Evolutionary conservation across 2,329 filamentous ascomycete species (phyloP).

Genomic region (Aspergillus sclerotialis): DNA sequence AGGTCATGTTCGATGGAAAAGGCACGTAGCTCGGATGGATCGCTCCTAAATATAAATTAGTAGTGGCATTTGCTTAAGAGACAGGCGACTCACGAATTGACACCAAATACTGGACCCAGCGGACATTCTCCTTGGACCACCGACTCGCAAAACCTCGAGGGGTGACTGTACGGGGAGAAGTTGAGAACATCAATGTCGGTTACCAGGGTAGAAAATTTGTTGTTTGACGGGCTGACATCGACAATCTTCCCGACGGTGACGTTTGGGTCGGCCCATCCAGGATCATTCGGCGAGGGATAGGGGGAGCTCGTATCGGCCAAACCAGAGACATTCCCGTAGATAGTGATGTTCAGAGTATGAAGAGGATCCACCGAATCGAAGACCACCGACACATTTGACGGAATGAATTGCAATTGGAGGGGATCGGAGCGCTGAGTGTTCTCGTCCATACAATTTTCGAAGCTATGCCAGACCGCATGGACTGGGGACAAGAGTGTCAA

Average conservation of each 20-base stretch:
- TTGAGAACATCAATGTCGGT: constrained; percentile 66
- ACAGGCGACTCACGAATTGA: constrained; percentile 46
- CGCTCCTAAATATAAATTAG: too few relatives aligned
- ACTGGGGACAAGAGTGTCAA: constrained; percentile 32
- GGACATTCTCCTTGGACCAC: constrained; percentile 62
- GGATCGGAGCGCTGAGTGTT: constrained; percentile 54
- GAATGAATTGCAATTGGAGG: constrained; percentile 69
- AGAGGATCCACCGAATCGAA: constrained; percentile 58
- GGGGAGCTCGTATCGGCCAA: constrained; percentile 43
- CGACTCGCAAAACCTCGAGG: constrained; percentile 60
- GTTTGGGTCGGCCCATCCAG: constrained; percentile 56
- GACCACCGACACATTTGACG: constrained; percentile 63
- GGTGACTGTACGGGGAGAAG: constrained; percentile 60
- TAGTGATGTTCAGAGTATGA: constrained; percentile 65
- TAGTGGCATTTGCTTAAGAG: too few relatives aligned
- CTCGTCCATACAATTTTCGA: constrained; percentile 71
- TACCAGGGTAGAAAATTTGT: constrained; percentile 66
- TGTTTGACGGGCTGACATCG: constrained; percentile 50
- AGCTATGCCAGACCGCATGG: constrained; percentile 62
- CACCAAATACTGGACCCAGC: constrained; percentile 63
- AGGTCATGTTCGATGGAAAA: constrained; percentile 70
- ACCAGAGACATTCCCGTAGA: constrained; percentile 89
- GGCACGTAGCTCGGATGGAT: constrained; percentile 55
- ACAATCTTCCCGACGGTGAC: constrained; percentile 70
- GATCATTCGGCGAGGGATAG: constrained; percentile 55